Evolutionary conservation across 805 yeast genomes (phyloP).

Genomic region (Hemisphaericaspora nanyangensis): DNA sequence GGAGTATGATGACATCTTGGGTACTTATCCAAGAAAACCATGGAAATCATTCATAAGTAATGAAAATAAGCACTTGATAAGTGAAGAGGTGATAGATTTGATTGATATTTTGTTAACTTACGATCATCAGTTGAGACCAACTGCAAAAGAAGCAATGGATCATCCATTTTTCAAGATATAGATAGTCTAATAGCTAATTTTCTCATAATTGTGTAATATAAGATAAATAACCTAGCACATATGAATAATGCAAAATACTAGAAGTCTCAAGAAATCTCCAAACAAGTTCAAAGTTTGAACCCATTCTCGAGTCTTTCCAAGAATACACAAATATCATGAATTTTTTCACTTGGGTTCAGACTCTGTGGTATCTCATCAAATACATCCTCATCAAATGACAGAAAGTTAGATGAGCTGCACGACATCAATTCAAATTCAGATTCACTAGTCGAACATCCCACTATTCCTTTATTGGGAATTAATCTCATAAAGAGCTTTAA

Average conservation of each 20-base stretch:
- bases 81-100: conserved; percentile 70
- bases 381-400: conserved; percentile 13
- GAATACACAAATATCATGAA: conserved; percentile 23
- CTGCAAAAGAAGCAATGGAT: conserved; percentile 84
- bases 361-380: conserved; percentile 19
- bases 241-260: background rate
- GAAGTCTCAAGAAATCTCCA: too few relatives aligned
- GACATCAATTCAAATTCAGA: conserved; percentile 13
- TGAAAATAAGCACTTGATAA: conserved; percentile 63
- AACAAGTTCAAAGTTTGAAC: conserved; percentile 10
- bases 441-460: conserved; percentile 9
- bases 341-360: conserved; percentile 18
- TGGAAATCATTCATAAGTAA: conserved; percentile 77
- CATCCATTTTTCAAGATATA: conserved; percentile 45
- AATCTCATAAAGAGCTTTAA: conserved; percentile 10
- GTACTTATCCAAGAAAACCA: conserved; percentile 73
- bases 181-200: background rate
- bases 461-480: conserved; percentile 10
- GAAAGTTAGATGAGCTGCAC: background rate
- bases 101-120: conserved; percentile 75
- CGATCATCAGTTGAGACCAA: conserved; percentile 84
- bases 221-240: too few relatives aligned
- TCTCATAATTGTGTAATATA: background rate
- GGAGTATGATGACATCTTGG: conserved; percentile 71
- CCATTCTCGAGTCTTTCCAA: conserved; percentile 21